A percentile compares a stretch with the other conserved stretches of the same genome.
Evolutionary conservation across 2,329 filamentous ascomycete species (phyloP).

Genomic region (Talaromyces pinophilus): DNA sequence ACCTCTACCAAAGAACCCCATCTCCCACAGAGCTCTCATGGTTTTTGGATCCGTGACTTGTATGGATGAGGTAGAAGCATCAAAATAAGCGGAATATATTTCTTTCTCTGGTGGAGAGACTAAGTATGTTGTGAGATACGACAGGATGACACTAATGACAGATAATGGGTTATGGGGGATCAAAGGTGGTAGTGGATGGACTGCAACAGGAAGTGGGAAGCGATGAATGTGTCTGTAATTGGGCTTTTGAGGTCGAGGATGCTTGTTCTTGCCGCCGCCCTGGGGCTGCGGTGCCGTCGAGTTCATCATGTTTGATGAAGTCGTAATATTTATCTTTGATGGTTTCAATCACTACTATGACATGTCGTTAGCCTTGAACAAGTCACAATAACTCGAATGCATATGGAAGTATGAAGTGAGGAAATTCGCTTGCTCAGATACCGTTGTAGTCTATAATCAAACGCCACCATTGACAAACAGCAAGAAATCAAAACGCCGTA

Average conservation of each 20-base stretch:
- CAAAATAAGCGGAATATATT: conserved; percentile 75
- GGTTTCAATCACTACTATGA: neutral
- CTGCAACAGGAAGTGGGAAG: conserved; percentile 75
- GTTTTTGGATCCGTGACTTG: conserved; percentile 76
- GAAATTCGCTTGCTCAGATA: conserved; percentile 71
- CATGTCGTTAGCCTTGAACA: neutral
- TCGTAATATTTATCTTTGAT: conserved; percentile 30
- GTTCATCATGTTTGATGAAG: conserved; percentile 30
- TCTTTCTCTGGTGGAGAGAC: conserved; percentile 63
- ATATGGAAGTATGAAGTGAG: neutral
- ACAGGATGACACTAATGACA: conserved; percentile 74
- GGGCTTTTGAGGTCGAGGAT: conserved; percentile 37
- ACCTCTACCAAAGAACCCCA: conserved; percentile 96
- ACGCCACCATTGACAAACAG: conserved; percentile 52
- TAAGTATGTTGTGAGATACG: conserved; percentile 69
- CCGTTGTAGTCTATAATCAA: conserved; percentile 91
- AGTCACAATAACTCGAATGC: neutral
- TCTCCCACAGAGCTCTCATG: conserved; percentile 85
- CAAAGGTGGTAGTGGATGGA: conserved; percentile 81
- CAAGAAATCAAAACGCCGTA: conserved; percentile 55
- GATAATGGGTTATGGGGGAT: conserved; percentile 93
- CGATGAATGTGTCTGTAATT: conserved; percentile 78
- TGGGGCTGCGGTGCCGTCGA: conserved; percentile 22
- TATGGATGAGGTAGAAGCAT: conserved; percentile 76
- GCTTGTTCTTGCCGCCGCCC: neutral